Evolutionary conservation across 2,329 filamentous ascomycete genomes (phyloP).

Genomic region (Pyrenophora seminiperda): DNA sequence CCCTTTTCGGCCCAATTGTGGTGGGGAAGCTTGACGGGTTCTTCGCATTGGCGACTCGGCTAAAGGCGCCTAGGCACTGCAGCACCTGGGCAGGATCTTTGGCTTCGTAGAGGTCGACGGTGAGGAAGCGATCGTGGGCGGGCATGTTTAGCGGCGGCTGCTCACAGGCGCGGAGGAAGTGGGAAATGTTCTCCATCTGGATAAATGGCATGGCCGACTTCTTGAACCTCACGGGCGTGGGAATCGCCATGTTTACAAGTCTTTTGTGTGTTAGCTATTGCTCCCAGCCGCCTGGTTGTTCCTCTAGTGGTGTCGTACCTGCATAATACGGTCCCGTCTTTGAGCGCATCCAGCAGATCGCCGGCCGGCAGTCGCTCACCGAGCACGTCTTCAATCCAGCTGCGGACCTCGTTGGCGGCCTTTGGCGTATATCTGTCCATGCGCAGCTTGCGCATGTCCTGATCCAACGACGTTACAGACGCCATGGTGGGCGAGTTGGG

Average conservation of each 20-base stretch:
- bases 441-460: conserved; percentile 92
- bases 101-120: conserved; percentile 91
- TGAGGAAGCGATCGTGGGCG: conserved; percentile 94
- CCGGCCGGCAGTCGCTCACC: conserved; percentile 72
- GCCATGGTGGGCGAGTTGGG: conserved; percentile 66
- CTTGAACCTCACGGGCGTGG: conserved; percentile 86
- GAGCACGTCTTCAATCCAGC: conserved; percentile 84
- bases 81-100: conserved; percentile 97
- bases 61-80: conserved; percentile 91
- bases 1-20: conserved; percentile 74
- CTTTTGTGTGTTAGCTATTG: conserved; percentile 51
- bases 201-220: conserved; percentile 95
- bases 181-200: conserved; percentile 99
- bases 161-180: conserved; percentile 90
- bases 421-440: conserved; percentile 90
- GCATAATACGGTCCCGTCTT: conserved; percentile 92
- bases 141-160: conserved; percentile 82
- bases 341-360: conserved; percentile 83
- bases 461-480: conserved; percentile 90
- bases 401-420: conserved; percentile 80
- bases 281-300: not conserved
- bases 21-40: conserved; percentile 76
- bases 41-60: conserved; percentile 76
- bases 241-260: conserved; percentile 78
- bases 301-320: conserved; percentile 63